A percentile compares a stretch with the other conserved stretches of the same genome.
Evolutionary conservation across 805 yeast genomes (phyloP).

Genomic region (Crinitomyces ghanaensis): DNA sequence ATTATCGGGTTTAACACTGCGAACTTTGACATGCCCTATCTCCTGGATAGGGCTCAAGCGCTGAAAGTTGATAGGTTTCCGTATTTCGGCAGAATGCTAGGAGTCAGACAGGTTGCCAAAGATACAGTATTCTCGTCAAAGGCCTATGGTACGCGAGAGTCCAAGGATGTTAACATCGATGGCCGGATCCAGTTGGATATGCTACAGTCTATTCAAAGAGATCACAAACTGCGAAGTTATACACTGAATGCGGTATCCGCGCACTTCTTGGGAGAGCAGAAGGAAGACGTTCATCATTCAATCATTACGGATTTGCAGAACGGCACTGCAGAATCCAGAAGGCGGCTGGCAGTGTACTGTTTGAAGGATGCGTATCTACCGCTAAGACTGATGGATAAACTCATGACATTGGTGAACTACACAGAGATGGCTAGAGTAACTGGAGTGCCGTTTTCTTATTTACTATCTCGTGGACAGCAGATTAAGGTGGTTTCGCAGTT

Average conservation of each 20-base stretch:
- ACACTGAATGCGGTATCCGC: conserved; percentile 94
- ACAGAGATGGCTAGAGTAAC: conserved; percentile 99
- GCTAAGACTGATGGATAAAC: conserved; percentile 71
- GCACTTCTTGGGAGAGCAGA: conserved; percentile 85
- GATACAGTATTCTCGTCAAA: conserved; percentile 82
- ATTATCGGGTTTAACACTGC: conserved; percentile 93
- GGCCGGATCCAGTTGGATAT: conserved; percentile 94
- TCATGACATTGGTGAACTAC: conserved; percentile 93
- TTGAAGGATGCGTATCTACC: conserved; percentile 93
- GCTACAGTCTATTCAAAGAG: conserved; percentile 87
- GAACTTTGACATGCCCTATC: conserved; percentile 90
- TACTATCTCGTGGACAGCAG: conserved; percentile 90
- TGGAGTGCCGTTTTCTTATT: conserved; percentile 91
- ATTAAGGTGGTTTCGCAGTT: conserved; percentile 93
- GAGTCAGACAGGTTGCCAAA: conserved; percentile 62
- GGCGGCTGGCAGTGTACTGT: conserved; percentile 94
- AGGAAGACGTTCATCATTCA: conserved; percentile 96
- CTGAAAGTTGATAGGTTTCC: conserved; percentile 61
- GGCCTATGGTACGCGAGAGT: conserved; percentile 94
- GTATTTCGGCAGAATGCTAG: conserved; percentile 66
- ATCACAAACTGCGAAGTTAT: conserved; percentile 86
- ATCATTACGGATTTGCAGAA: conserved; percentile 91
- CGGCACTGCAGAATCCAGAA: conserved; percentile 83
- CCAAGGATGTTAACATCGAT: conserved; percentile 82
- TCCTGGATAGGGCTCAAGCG: conserved; percentile 76